Conservation (phyloP, 2,329 filamentous ascomycete species). For the Teratosphaeria epicoccoides region DNA sequence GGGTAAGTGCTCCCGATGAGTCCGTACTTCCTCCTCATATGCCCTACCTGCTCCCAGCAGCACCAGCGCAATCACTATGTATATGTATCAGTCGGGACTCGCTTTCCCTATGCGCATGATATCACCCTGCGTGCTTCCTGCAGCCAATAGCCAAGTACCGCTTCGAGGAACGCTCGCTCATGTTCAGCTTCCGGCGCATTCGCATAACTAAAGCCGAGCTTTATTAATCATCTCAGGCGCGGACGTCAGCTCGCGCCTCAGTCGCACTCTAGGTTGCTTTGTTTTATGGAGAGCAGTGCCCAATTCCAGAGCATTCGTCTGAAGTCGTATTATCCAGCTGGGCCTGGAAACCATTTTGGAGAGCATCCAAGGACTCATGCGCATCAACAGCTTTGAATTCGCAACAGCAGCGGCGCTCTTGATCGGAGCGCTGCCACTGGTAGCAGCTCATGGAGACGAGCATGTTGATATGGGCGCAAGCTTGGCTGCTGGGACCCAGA, state of each 20-base stretch:
- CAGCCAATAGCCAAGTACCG: not conserved
- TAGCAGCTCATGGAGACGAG: conserved; percentile 31
- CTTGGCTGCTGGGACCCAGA: not conserved
- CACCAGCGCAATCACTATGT: not conserved
- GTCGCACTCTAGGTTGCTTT: not conserved
- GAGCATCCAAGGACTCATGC: not conserved
- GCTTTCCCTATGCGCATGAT: not conserved
- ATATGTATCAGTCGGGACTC: too few species aligned
- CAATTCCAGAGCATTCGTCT: not conserved
- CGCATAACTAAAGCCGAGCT: not conserved
- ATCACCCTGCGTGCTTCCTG: not conserved
- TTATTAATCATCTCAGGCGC: not conserved
- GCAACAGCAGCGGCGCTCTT: conserved; percentile 27
- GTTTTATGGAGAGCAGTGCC: not conserved
- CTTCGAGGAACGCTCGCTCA: not conserved
- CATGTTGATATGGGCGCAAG: conserved; percentile 20
- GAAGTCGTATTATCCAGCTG: not conserved
- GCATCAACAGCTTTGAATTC: not conserved
- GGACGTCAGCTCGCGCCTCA: not conserved
- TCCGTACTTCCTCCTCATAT: not conserved
- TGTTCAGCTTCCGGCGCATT: not conserved
- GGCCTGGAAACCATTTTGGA: not conserved
- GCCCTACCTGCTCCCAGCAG: not conserved
- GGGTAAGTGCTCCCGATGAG: not conserved
- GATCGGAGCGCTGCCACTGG: conserved; percentile 29